Conservation (phyloP, 441 rosid species). For the Flueggea neowawraea region DNA sequence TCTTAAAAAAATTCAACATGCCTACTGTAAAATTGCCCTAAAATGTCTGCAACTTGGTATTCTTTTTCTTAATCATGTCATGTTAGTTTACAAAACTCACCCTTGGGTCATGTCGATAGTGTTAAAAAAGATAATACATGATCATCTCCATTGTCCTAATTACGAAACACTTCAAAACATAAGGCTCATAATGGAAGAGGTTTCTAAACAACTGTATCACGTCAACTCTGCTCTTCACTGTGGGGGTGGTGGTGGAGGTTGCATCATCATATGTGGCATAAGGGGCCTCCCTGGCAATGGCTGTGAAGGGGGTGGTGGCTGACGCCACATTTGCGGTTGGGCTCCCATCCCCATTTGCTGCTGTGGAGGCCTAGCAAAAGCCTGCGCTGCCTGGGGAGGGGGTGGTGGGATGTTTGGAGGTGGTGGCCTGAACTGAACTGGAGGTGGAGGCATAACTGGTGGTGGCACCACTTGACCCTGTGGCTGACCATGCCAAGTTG, state of each 20-base stretch:
- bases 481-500: slow-evolving; percentile 67
- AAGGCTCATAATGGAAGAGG: too few species aligned
- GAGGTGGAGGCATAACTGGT: slow-evolving; percentile 50
- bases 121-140: too few species aligned
- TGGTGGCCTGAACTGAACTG: slow-evolving; percentile 58
- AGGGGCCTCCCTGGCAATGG: slow-evolving; percentile 55
- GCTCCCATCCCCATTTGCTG: slow-evolving; percentile 70
- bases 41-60: too few species aligned
- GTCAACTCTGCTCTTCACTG: neutral
- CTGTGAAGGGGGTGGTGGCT: slow-evolving; percentile 61
- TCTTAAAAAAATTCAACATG: too few species aligned
- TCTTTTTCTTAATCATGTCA: too few species aligned
- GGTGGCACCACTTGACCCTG: slow-evolving; percentile 43
- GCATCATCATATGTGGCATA: slow-evolving; percentile 57
- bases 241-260: slow-evolving; percentile 45
- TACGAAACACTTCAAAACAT: too few species aligned
- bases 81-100: too few species aligned
- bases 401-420: slow-evolving; percentile 69
- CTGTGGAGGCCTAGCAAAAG: slow-evolving; percentile 46
- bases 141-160: too few species aligned
- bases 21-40: too few species aligned
- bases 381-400: slow-evolving; percentile 43
- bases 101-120: too few species aligned
- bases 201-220: too few species aligned
- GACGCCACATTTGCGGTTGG: slow-evolving; percentile 59